These are phyloP conservation scores for Schwanniomyces occidentalis DNA, from an alignment of 805 yeast genomes.

Conservation along the genomic window DNA sequence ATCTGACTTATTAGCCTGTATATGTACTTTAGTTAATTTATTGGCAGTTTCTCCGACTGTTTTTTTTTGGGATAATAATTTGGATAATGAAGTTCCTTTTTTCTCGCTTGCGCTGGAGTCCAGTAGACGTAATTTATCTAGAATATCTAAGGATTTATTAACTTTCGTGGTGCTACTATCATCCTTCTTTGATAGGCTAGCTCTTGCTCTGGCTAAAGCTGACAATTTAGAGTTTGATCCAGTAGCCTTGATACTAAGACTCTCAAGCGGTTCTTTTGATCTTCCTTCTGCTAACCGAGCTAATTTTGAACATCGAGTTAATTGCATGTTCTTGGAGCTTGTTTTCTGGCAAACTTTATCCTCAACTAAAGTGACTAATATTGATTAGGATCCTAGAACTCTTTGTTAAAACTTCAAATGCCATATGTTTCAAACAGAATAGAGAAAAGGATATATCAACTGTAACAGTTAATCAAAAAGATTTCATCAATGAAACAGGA, in stretches of 20 bases:
- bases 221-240: constrained; percentile 47
- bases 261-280: too few relatives aligned
- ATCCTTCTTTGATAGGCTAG: constrained; percentile 5
- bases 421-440: constrained; percentile 4
- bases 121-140: constrained; percentile 7
- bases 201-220: constrained; percentile 46
- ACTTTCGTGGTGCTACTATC: neutral
- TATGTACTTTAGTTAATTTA: too few relatives aligned
- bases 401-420: constrained; percentile 7
- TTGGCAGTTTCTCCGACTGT: too few relatives aligned
- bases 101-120: too few relatives aligned
- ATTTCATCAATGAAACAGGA: constrained; percentile 6
- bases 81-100: too few relatives aligned
- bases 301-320: too few relatives aligned
- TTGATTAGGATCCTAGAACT: constrained; percentile 20
- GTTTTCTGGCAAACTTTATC: neutral
- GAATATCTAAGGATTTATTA: constrained; percentile 6
- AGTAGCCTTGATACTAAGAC: constrained; percentile 26
- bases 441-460: neutral
- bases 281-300: too few relatives aligned
- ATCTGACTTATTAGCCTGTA: too few relatives aligned
- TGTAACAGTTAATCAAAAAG: constrained; percentile 1
- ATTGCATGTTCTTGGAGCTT: constrained; percentile 6
- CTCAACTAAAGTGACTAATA: neutral
- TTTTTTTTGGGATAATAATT: too few relatives aligned